A percentile compares a stretch with the other conserved stretches of the same genome.
phyloP scores from a whole-genome alignment of 768 basidiomycete species.

The Kwoniella dejecticola region DNA sequence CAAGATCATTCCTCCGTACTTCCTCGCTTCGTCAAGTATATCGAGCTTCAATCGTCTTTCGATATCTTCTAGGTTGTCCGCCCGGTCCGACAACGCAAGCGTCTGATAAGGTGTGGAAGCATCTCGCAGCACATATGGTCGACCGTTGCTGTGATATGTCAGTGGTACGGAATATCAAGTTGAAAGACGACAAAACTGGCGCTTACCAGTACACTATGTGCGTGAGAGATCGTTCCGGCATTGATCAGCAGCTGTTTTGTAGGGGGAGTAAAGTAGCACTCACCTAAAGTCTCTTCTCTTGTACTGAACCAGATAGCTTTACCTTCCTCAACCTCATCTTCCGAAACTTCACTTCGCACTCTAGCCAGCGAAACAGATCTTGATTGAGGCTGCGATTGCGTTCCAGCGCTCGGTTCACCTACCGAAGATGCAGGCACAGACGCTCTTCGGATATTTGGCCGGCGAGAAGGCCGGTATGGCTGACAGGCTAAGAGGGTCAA shows the following conservation, averaged over 20 bases:
- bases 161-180: not conserved
- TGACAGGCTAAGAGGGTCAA: conserved; percentile 68
- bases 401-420: conserved; percentile 2
- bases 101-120: conserved; percentile 77
- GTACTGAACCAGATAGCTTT: conserved; percentile 83
- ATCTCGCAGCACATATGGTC: conserved; percentile 90
- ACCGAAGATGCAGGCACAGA: conserved; percentile 17
- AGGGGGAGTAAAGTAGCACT: conserved; percentile 42
- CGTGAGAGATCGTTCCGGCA: too few species aligned
- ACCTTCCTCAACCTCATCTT: conserved; percentile 37
- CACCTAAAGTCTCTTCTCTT: conserved; percentile 90
- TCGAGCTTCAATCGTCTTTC: conserved; percentile 81
- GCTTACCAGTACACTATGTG: conserved; percentile 59
- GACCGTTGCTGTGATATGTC: conserved; percentile 39
- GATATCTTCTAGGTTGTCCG: conserved; percentile 91
- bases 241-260: too few species aligned
- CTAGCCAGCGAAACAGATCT: not conserved
- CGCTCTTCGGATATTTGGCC: conserved; percentile 4
- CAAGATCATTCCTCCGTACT: conserved; percentile 84
- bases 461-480: conserved; percentile 21
- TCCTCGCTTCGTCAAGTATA: conserved; percentile 78
- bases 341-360: not conserved
- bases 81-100: conserved; percentile 81
- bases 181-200: conserved; percentile 56
- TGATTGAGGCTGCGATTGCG: not conserved